phyloP scores from a whole-genome alignment of 228 moss, liverwort and hornwort species.

The Sphagnum magellanicum region DNA sequence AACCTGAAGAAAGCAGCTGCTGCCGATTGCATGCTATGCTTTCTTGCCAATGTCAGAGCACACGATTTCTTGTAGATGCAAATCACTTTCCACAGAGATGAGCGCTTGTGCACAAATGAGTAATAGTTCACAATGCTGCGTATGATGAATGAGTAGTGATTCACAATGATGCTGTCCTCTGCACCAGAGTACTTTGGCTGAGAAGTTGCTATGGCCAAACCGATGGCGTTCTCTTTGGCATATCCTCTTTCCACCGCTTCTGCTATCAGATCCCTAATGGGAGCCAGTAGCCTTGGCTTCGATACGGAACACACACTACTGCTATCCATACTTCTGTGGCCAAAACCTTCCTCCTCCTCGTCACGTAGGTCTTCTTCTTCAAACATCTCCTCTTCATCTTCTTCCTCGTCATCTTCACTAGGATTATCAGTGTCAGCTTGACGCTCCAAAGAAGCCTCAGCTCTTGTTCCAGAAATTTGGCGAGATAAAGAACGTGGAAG shows the following conservation, averaged over 20 bases:
- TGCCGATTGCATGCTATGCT: constrained; percentile 50
- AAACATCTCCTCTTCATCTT: too few species aligned
- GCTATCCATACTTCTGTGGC: too few species aligned
- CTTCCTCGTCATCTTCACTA: too few species aligned
- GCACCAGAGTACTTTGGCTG: constrained; percentile 48
- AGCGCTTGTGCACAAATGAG: constrained; percentile 54
- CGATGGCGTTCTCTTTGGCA: constrained; percentile 47
- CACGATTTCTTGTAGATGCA: constrained; percentile 55
- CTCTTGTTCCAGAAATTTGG: too few species aligned
- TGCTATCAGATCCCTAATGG: constrained; percentile 34
- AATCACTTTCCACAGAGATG: constrained; percentile 58
- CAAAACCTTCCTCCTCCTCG: too few species aligned
- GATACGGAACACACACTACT: not conserved
- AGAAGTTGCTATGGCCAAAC: constrained; percentile 60
- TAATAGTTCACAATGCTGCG: constrained; percentile 49
- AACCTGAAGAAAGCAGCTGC: constrained; percentile 38
- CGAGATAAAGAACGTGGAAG: too few species aligned
- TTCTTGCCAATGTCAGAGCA: constrained; percentile 53
- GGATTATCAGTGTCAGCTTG: too few species aligned
- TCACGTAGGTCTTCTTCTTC: too few species aligned
- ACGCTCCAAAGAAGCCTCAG: too few species aligned
- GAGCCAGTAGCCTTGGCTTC: constrained; percentile 36
- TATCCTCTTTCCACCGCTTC: constrained; percentile 47
- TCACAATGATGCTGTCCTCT: constrained; percentile 36
- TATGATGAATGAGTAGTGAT: constrained; percentile 55